A percentile compares a stretch with the other conserved stretches of the same genome.
phyloP scores from a whole-genome alignment of 495 filamentous ascomycete species.

The Entonaema liquescens region DNA sequence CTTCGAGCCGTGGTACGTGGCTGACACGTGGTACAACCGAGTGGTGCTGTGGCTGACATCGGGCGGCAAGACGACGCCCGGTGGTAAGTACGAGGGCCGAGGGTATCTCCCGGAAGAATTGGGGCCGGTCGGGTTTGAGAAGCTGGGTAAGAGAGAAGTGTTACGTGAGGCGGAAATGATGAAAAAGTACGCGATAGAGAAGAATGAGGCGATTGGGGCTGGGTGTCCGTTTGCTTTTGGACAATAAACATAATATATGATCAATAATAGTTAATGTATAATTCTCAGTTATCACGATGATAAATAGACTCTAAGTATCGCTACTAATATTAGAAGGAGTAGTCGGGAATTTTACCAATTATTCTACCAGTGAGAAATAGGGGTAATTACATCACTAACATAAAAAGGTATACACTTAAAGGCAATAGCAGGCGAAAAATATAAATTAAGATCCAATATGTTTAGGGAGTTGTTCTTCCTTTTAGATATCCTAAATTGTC shows the following conservation, averaged over 20 bases:
- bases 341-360: not conserved
- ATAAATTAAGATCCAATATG: no score
- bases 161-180: slow-evolving; percentile 27
- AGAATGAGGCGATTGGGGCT: slow-evolving; percentile 11
- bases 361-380: not conserved
- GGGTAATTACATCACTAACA: not conserved
- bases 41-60: slow-evolving; percentile 59
- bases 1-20: slow-evolving; percentile 67
- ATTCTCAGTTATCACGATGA: no score
- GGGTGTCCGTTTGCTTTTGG: slow-evolving; percentile 30
- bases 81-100: slow-evolving; percentile 57
- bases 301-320: no score
- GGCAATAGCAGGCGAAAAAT: no score
- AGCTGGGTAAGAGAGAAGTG: not conserved
- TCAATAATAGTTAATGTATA: no score
- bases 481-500: no score
- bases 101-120: slow-evolving; percentile 54
- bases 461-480: no score
- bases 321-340: no score
- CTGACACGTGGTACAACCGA: slow-evolving; percentile 63
- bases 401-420: no score
- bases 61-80: slow-evolving; percentile 61
- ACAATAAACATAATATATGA: not conserved
- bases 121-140: not conserved
- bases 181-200: slow-evolving; percentile 31